Evolutionary conservation across 148 eudicot genomes (phyloP), one percentile per base, ranked within the genome.

Genomic region (Arctostaphylos glauca): DNA sequence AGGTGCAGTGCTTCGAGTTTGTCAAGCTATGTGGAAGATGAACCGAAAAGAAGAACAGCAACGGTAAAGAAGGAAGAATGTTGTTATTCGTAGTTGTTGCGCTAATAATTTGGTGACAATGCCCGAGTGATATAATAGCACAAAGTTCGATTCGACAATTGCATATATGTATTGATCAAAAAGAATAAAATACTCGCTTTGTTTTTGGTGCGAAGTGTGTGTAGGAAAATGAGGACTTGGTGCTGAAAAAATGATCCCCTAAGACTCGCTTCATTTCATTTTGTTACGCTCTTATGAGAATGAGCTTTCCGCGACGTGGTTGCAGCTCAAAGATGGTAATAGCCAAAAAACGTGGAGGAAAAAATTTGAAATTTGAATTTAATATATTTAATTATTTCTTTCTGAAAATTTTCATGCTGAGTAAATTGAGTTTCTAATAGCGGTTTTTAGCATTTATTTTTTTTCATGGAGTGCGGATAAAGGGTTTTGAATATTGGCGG

Each of bases 121-220:
- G 56, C 38, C 77, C 18, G 15, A 7, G 8, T 49, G 77, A 49
- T 74, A 25, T 25, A 49, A 19, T 74, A 49, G 38, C 41, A 13
- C 2, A 49, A 48, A 49, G 13, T 48, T 21, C 6, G 10, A 23
- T 5, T n/a, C 55, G 12, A 21, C 55, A 5, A 9, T 21, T 48
- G 77, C 77, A 21, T 55, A 74, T 74, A 73, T 19, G 55, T 12
- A 74, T 21, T 21, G 55, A 74, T 74, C 50, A 73, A 73, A 74
- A 23, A n/a, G 55, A 21, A 74, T 48, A 55, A 48, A 50, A 50
- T 74, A 73, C 76, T 73, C 14, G 8, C 25, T 46, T 72, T 16
- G 13, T 73, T 9, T 73, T 46, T 73, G 31, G 31, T 14, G 19
- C 50, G 18, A 44, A 73, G n/a, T 73, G 46, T 73, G 19, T 16